Evolutionary conservation across 352 stramenopile species (phyloP).

Genomic region (Pythium dissimile): DNA sequence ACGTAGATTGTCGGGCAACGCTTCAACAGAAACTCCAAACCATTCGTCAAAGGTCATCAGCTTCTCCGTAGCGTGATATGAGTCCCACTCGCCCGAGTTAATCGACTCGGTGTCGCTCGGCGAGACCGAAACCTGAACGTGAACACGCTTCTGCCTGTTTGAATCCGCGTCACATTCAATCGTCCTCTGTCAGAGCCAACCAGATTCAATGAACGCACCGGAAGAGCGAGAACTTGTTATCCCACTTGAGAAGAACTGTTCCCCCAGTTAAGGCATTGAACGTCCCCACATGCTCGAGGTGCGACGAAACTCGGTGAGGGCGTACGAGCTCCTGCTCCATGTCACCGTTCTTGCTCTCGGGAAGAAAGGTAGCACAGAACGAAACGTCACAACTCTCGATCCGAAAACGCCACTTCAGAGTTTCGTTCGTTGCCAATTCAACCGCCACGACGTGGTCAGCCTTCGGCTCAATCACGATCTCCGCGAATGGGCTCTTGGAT

Average conservation of each 20-base stretch:
- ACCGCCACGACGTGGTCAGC: conserved; percentile 45
- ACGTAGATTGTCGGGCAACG: conserved; percentile 29
- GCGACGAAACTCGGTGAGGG: conserved; percentile 22
- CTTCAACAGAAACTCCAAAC: conserved; percentile 48
- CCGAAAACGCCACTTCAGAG: conserved; percentile 48
- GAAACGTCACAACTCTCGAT: conserved; percentile 49
- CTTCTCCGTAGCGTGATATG: conserved; percentile 36
- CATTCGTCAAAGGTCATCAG: conserved; percentile 53
- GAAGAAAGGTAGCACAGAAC: conserved; percentile 48
- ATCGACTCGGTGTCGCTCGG: conserved; percentile 4
- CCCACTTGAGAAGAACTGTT: conserved; percentile 56
- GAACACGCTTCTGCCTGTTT: conserved; percentile 39
- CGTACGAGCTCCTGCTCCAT: conserved; percentile 35
- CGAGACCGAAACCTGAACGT: conserved; percentile 30
- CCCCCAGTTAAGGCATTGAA: conserved; percentile 32
- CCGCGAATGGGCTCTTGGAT: conserved; percentile 18
- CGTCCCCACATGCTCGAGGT: conserved; percentile 15
- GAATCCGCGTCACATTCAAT: too few species aligned
- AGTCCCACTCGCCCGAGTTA: conserved; percentile 22
- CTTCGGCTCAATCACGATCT: conserved; percentile 39
- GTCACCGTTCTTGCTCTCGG: conserved; percentile 22
- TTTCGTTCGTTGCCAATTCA: conserved; percentile 37
- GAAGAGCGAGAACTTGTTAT: conserved; percentile 57
- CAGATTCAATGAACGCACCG: conserved; percentile 33
- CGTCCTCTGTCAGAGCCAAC: too few species aligned